A percentile compares a stretch with the other conserved stretches of the same genome.
phyloP scores from a whole-genome alignment of 2,329 filamentous ascomycete species.

The Sclerotinia subarctica region DNA sequence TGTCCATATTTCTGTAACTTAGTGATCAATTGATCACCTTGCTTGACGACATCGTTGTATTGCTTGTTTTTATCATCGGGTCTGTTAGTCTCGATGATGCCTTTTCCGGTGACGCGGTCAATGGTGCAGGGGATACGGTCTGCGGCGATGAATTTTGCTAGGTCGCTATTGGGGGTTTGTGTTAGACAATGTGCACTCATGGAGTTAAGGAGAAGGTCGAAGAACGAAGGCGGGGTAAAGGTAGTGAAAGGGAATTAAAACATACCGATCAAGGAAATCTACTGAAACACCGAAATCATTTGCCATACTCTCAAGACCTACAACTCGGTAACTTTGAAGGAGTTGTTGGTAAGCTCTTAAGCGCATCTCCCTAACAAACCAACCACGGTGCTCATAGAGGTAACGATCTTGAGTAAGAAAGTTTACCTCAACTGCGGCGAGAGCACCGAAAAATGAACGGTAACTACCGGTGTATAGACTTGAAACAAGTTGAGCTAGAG shows the following conservation, averaged over 20 bases:
- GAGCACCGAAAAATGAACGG: conserved; percentile 85
- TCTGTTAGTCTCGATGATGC: conserved; percentile 95
- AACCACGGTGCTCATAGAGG: conserved; percentile 89
- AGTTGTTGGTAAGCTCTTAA: conserved; percentile 95
- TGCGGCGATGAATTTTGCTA: conserved; percentile 94
- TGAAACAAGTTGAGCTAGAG: conserved; percentile 81
- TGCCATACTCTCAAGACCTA: conserved; percentile 96
- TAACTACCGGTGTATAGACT: conserved; percentile 94
- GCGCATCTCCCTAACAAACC: conserved; percentile 98
- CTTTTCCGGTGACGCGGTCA: conserved; percentile 92
- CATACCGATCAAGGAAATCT: conserved; percentile 90
- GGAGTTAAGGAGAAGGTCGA: background rate
- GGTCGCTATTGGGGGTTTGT: conserved; percentile 58
- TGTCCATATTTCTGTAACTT: conserved; percentile 99
- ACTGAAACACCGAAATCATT: conserved; percentile 95
- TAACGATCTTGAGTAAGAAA: conserved; percentile 95
- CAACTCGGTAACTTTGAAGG: conserved; percentile 93
- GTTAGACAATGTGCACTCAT: background rate
- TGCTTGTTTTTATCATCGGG: conserved; percentile 99
- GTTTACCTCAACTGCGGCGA: conserved; percentile 86
- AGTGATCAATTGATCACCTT: conserved; percentile 95
- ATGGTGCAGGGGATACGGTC: conserved; percentile 96
- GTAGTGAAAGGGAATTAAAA: conserved; percentile 25
- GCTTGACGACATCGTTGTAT: conserved; percentile 96
- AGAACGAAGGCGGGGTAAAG: background rate